Evolutionary conservation across 2,329 filamentous ascomycete genomes (phyloP), one percentile per base, ranked within the genome.

Genomic region (Fusarium torreyae): DNA sequence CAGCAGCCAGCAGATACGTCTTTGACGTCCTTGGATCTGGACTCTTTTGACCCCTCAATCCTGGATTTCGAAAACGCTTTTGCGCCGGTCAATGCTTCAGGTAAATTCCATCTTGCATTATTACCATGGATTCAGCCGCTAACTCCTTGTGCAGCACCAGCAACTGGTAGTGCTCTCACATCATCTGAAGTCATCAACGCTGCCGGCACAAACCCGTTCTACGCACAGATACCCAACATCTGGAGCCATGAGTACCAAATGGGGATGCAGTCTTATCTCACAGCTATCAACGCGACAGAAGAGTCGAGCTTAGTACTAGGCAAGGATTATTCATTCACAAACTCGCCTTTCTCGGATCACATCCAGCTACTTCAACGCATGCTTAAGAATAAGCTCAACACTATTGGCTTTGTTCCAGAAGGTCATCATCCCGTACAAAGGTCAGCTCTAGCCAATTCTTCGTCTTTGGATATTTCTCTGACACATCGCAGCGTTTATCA

Each of bases 241-340:
- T 77, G 76, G 76, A 74, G 57, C 0, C 75, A 75, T 1, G 68
- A 76, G 18, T 77, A 78, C 33, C 76, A 78, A 15, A 77, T 77
- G 63, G 76, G 76, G 0, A 56, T 74, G 14, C 68, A 76, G 3
- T 71, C 76, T 0, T 78, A 77, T 36, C 42, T 73, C 7, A 55
- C 64, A 1, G 76, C 75, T 15, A 67, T 77, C 15, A 68, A 43
- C 5, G 74, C 74, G 9, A 70, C 66, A 3, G 24, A 72, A 17
- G 51, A 72, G 11, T 73, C 74, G 0, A 75, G 61, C 15, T 14
- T 71, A 1, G 62, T 70, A 1, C n/a, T 71, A 0, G 70, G 75
- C 0, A 77, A 75, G 10, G 62, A 75, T 14, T 78, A 74, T 50
- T 49, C 65, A 0, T 51, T 72, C 3, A 75, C 74, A 0, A 78